Conservation (phyloP, 2,329 filamentous ascomycete genomes). For the Phyllosticta paracitricarpa region DNA sequence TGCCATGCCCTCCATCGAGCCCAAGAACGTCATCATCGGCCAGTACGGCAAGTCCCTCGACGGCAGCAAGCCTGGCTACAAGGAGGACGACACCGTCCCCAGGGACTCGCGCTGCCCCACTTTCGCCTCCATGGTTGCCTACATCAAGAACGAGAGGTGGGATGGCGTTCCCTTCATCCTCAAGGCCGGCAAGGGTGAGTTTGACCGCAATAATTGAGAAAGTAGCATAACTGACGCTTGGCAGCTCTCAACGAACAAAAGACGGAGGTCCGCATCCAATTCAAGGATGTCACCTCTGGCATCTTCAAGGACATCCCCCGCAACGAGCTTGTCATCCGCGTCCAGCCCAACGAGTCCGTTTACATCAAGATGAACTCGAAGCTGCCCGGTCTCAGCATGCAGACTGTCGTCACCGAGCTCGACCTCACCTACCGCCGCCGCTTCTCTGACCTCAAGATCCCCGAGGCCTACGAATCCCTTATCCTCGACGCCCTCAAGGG, state of each 20-base stretch:
- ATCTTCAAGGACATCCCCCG: slow-evolving; percentile 99
- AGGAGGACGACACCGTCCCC: slow-evolving; percentile 96
- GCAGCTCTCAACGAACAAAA: slow-evolving; percentile 94
- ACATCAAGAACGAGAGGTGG: slow-evolving; percentile 99
- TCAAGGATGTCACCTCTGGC: slow-evolving; percentile 97
- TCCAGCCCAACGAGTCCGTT: slow-evolving; percentile 98
- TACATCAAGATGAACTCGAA: slow-evolving; percentile 99
- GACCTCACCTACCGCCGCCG: slow-evolving; percentile 95
- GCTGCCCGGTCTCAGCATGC: slow-evolving; percentile 95
- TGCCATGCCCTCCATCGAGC: slow-evolving; percentile 87
- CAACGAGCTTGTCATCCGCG: slow-evolving; percentile 98
- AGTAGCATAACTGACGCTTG: slow-evolving; percentile 9
- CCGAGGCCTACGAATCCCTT: slow-evolving; percentile 95
- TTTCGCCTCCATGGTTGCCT: slow-evolving; percentile 92
- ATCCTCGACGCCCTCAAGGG: slow-evolving; percentile 97
- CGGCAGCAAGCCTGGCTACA: slow-evolving; percentile 92
- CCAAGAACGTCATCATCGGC: slow-evolving; percentile 99
- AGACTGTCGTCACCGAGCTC: slow-evolving; percentile 96
- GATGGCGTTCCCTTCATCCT: slow-evolving; percentile 98
- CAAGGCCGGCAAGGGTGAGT: slow-evolving; percentile 79
- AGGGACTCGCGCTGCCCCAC: slow-evolving; percentile 96
- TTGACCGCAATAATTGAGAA: neutral
- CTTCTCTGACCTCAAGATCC: slow-evolving; percentile 98
- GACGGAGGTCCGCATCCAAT: slow-evolving; percentile 98
- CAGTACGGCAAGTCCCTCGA: slow-evolving; percentile 96